A percentile compares a stretch with the other conserved stretches of the same genome.
These are phyloP conservation scores for Trichoderma asperelloides DNA, from an alignment of 495 filamentous ascomycete species.

Conservation along the genomic window DNA sequence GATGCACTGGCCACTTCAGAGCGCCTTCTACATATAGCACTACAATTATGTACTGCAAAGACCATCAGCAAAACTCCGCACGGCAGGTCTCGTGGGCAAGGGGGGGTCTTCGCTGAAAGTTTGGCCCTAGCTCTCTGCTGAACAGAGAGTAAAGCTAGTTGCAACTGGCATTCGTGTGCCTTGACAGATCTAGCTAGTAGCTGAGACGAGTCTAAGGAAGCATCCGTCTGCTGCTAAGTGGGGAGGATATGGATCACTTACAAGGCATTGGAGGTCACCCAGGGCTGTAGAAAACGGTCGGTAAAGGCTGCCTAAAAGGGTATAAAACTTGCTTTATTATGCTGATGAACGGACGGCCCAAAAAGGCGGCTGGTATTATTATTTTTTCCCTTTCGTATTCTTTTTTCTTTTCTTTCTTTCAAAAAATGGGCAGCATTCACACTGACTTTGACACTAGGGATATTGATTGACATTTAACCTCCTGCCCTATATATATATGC, in stretches of 20 bases:
- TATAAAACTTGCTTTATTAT: neutral
- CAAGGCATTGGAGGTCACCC: neutral
- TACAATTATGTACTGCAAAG: neutral
- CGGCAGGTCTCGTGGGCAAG: neutral
- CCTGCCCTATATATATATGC: too few relatives aligned
- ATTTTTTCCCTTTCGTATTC: too few relatives aligned
- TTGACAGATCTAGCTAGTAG: slow-evolving; percentile 4
- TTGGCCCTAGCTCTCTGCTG: neutral
- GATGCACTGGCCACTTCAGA: neutral
- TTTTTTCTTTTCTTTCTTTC: neutral
- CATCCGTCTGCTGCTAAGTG: neutral
- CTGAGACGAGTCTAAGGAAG: neutral
- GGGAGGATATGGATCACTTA: neutral
- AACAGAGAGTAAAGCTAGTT: neutral
- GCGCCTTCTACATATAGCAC: neutral
- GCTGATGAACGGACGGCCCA: neutral
- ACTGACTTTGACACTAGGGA: too few relatives aligned
- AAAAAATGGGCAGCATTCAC: too few relatives aligned
- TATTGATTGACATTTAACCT: too few relatives aligned
- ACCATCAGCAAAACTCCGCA: neutral
- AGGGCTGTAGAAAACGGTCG: slow-evolving; percentile 6
- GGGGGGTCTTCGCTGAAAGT: neutral
- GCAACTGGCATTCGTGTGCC: neutral
- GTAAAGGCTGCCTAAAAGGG: slow-evolving; percentile 1
- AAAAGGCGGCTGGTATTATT: neutral